Base-by-base conservation (phyloP, 2,329 filamentous ascomycete species). In the Paecilomyces formosus region DNA sequence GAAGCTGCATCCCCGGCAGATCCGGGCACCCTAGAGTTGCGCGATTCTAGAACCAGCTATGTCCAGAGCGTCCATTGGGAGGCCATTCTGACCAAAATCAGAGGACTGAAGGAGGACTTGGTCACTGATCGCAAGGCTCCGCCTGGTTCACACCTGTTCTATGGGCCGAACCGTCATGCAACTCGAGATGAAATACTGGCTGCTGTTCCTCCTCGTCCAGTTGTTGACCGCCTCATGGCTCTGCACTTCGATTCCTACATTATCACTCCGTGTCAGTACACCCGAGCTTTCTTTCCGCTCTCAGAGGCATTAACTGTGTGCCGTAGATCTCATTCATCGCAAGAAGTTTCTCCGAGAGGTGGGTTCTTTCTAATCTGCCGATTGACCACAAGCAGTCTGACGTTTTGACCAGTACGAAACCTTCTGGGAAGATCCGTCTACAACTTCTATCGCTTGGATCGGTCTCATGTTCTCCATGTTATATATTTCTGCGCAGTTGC, bases 381-480 rank as follows among this genome's bases (percentile, higher is more conserved):
- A n/a, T n/a, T n/a, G n/a, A n/a, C n/a, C n/a, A n/a, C n/a, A n/a
- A n/a, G n/a, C n/a, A n/a, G n/a, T n/a, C n/a, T n/a, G n/a, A n/a
- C n/a, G 59, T 39, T 35, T 67, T 9, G 66, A 68, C 56, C 54
- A 78, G 72, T 79, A 79, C 56, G 69, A 74, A 28, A 54, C 62
- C 1, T 79, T 80, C 61, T 81, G 78, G 78, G 56, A 60, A n/a
- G 66, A 72, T 39, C 75, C 73, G 1, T 70, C 67, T 9, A 64
- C 64, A 18, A 68, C 69, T 2, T 66, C 77, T 0, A 70, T 75
- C 8, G 73, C 75, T 62, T 80, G 78, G 78, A 61, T 80, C 18
- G 76, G 77, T 3, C 66, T 78, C 1, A 60, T 80, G 7, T 80
- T 79, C 62, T 67, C 68, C 52, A 70, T 76, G 55, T 68, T 79